Base-by-base conservation (phyloP, 805 yeast species). In the Yarrowia bubula region DNA sequence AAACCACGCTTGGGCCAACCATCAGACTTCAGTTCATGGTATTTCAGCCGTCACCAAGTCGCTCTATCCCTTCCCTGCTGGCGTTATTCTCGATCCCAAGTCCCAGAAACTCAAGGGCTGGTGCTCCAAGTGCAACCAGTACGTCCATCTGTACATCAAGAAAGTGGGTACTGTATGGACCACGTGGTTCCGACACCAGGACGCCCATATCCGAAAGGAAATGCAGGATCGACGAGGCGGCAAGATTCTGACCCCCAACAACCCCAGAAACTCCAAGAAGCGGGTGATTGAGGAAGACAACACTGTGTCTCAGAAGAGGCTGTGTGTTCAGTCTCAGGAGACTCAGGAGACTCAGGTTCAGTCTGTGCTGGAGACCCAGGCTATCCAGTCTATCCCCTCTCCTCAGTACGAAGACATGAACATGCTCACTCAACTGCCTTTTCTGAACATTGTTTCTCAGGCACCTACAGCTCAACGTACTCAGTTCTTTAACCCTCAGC, bases 1-100 rank as follows among this genome's bases (percentile, higher is more conserved):
- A 5, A 58, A 58, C 51, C 64, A 58, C n/a, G 51, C 51, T n/a
- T 58, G 64, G 64, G 64, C 64, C 33, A 58, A 44, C 35, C 64
- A 58, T n/a, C 17, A 18, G 51, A 31, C 51, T 11, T 43, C 50
- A 2, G 37, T 37, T 8, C 64, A 58, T 17, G 64, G 64, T 1
- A 44, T 58, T 5, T 43, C 64, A n/a, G 64, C 51, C 15, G 64
- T 58, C 43, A 58, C 64, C 22, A 32, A 37, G 22, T 13, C 51
- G 9, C 3, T 58, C 33, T 43, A 35, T 8, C 51, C 51, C 8
- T 43, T 58, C n/a, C 64, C 64, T 10, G 8, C 43, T 18, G 64
- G 51, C 1, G 64, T 58, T 9, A 13, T 58, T 18, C n/a, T 42
- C 9, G 50, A 33, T 11, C 6, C n/a, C 15, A 42, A 42, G 15